Base-by-base conservation (phyloP, 2,329 filamentous ascomycete genomes). In the Plectosphaerella sp. region DNA sequence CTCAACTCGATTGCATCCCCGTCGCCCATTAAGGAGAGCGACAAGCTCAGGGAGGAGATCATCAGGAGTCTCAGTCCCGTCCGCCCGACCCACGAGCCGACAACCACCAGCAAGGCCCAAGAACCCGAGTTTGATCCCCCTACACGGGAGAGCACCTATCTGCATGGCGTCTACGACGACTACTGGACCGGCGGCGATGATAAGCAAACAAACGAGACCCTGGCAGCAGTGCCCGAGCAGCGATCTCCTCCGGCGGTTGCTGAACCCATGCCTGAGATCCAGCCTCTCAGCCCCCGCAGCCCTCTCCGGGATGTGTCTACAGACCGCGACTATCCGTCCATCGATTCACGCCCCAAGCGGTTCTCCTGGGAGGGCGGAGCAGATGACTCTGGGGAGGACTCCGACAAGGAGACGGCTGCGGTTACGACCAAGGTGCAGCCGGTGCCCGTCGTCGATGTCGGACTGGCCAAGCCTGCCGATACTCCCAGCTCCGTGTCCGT, bases 1-100 rank as follows among this genome's bases (percentile, higher is more conserved):
- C 65, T 75, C 47, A 80, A 77, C 60, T 79, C 77, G 1, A 62
- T 70, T 10, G 74, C 75, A 10, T 75, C 76, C 8, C 72, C 70
- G 8, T 77, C 78, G 1, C 77, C 82, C 28, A 74, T 85, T 53
- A 82, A 86, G 58, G 87, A 91, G 61, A 91, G 81, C 60, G 88
- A 92, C 58, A 76, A 80, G 52, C 66, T 92, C 46, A 78, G 84
- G 25, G 86, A 89, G 54, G 89, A 92, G 60, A 92, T 92, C 51
- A 83, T 90, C 50, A 83, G 81, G 53, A 88, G 83, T 42, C 72
- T 92, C 2, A 84, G 77, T 51, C 78, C 84, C 0, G 64, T 72
- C 12, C 69, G 68, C 28, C 61, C 68, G 4, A 57, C 55, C 18
- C 46, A 47, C 15, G 53, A 50, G 4, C 53, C 54, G 9, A 54